Evolutionary conservation across 257 asterid species (phyloP).

Genomic region (Lithospermum erythrorhizon): DNA sequence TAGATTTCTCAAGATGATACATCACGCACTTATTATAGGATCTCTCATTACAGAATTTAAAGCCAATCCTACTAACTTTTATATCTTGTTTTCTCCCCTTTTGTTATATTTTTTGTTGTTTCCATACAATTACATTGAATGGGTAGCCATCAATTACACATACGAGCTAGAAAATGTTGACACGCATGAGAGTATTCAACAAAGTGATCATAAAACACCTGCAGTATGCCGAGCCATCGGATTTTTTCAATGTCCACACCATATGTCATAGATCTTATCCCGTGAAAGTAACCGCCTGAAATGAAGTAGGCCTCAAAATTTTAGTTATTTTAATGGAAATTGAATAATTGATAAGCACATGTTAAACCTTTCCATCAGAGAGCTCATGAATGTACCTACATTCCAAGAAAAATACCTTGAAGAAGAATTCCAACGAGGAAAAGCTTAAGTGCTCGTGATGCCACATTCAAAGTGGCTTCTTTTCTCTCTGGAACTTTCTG

Average conservation of each 20-base stretch:
- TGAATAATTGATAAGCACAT: too few species aligned
- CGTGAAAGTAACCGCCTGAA: constrained; percentile 90
- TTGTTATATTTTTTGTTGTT: too few species aligned
- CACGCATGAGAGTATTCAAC: background rate
- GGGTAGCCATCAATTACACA: too few species aligned
- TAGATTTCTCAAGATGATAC: background rate
- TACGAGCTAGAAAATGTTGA: too few species aligned
- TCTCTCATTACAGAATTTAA: background rate
- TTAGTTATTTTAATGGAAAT: background rate
- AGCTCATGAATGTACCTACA: too few species aligned
- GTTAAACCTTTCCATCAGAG: too few species aligned
- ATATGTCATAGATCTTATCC: constrained; percentile 65
- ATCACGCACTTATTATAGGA: background rate
- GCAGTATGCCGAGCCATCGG: constrained; percentile 71
- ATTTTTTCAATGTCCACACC: constrained; percentile 73
- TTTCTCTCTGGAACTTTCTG: constrained; percentile 48
- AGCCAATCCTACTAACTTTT: background rate
- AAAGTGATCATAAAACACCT: constrained; percentile 31
- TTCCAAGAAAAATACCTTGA: constrained; percentile 42
- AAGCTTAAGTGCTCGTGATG: constrained; percentile 47
- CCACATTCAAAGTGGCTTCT: constrained; percentile 50
- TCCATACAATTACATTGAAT: too few species aligned
- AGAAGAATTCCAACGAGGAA: constrained; percentile 68
- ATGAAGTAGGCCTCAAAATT: constrained; percentile 13
- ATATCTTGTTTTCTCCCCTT: too few species aligned